Evolutionary conservation across 257 asterid genomes (phyloP).

Genomic region (Solanum virginianum): DNA sequence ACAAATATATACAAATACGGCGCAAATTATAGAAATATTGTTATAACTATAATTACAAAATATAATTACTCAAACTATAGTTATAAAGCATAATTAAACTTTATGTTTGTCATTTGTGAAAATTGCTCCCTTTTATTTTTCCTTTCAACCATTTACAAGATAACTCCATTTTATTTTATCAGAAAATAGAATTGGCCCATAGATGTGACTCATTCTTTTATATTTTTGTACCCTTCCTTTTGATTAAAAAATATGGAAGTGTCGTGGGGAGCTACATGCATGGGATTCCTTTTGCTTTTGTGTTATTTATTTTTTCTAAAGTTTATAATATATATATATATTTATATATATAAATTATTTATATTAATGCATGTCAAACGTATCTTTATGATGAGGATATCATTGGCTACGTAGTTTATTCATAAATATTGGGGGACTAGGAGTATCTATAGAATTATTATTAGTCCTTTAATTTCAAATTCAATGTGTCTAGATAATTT

Average conservation of each 20-base stretch:
- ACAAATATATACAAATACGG: too few relatives aligned
- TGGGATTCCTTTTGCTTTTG: background rate
- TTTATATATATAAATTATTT: background rate
- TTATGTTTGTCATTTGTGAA: too few relatives aligned
- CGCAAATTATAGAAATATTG: too few relatives aligned
- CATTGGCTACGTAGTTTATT: background rate
- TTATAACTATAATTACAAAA: too few relatives aligned
- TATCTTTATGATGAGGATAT: conserved; percentile 4
- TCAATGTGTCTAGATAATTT: background rate
- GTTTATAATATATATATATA: background rate
- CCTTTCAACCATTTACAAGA: background rate
- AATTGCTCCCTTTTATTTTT: too few relatives aligned
- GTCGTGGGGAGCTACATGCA: background rate
- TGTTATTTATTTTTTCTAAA: background rate
- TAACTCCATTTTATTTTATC: background rate
- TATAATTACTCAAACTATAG: too few relatives aligned
- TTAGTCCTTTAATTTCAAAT: background rate
- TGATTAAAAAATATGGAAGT: background rate
- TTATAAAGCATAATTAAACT: too few relatives aligned
- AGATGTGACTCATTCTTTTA: background rate
- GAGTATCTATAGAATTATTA: background rate
- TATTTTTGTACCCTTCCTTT: background rate
- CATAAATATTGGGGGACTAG: background rate
- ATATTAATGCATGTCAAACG: background rate
- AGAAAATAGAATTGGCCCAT: background rate